phyloP scores from a whole-genome alignment of 2,329 filamentous ascomycete genomes.

The Podosphaera aphanis region DNA sequence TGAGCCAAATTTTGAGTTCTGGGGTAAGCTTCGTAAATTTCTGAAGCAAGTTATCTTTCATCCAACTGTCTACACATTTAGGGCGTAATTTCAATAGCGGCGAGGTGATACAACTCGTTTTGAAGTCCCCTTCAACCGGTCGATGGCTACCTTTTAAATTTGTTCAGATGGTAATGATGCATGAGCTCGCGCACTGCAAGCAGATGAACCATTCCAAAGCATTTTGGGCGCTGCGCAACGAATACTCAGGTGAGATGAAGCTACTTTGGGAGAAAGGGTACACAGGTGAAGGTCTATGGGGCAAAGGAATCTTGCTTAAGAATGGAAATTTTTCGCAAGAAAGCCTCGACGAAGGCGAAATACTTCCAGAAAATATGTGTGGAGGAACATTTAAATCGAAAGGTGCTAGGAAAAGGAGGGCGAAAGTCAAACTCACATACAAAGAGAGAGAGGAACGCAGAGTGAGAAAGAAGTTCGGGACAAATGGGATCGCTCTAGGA shows the following conservation, averaged over 20 bases:
- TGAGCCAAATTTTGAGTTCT: constrained; percentile 60
- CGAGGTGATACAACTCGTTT: constrained; percentile 65
- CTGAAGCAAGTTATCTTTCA: background rate
- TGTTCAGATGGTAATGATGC: constrained; percentile 91
- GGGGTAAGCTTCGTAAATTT: constrained; percentile 7
- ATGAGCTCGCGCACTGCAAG: constrained; percentile 60
- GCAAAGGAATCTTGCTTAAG: constrained; percentile 38
- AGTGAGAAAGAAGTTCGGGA: constrained; percentile 36
- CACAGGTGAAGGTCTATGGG: constrained; percentile 67
- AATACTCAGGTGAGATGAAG: constrained; percentile 48
- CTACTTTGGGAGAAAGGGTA: constrained; percentile 46
- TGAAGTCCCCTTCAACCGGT: constrained; percentile 39
- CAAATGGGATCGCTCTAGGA: constrained; percentile 15
- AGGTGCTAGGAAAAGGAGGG: constrained; percentile 25
- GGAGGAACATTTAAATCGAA: constrained; percentile 53
- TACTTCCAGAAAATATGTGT: constrained; percentile 49
- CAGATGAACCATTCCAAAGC: constrained; percentile 73
- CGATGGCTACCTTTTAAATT: constrained; percentile 63
- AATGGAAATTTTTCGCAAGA: constrained; percentile 36
- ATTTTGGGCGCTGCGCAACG: constrained; percentile 62
- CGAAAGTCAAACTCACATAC: constrained; percentile 20
- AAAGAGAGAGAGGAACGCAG: constrained; percentile 24
- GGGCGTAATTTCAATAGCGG: constrained; percentile 81
- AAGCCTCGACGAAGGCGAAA: constrained; percentile 27
- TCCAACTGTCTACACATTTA: constrained; percentile 15